A percentile compares a stretch with the other conserved stretches of the same genome.
Conservation (phyloP, 2,329 filamentous ascomycete species). For the Fusarium clavum region DNA sequence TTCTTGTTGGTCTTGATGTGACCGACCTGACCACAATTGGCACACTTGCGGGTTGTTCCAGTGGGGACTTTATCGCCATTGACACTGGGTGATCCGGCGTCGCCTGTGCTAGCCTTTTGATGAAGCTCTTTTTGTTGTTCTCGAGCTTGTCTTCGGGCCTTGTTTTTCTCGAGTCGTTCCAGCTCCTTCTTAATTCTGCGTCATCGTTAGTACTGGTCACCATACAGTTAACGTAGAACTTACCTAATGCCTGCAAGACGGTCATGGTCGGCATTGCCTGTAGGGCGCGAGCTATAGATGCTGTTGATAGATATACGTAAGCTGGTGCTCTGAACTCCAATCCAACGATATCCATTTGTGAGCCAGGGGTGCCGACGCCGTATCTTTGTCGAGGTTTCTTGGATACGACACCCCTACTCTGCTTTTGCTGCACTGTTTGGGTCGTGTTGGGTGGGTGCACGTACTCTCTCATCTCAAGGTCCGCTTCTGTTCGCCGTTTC, state of each 20-base stretch:
- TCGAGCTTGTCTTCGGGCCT: constrained; percentile 87
- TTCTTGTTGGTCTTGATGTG: constrained; percentile 99
- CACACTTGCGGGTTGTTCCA: constrained; percentile 90
- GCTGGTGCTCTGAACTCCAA: constrained; percentile 51
- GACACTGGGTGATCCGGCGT: constrained; percentile 63
- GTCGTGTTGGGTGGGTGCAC: constrained; percentile 51
- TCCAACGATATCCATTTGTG: constrained; percentile 48
- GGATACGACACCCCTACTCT: constrained; percentile 3
- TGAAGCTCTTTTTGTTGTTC: constrained; percentile 85
- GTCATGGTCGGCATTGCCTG: constrained; percentile 63
- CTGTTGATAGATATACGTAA: constrained; percentile 57
- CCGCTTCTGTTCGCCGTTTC: constrained; percentile 77
- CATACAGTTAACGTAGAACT: constrained; percentile 7
- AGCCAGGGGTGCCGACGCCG: constrained; percentile 48
- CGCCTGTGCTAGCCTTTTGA: constrained; percentile 58
- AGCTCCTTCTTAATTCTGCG: constrained; percentile 70
- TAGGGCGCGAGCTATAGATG: constrained; percentile 62
- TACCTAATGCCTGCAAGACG: constrained; percentile 60
- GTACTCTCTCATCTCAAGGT: constrained; percentile 79
- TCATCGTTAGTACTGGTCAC: constrained; percentile 28
- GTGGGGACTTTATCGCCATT: constrained; percentile 64
- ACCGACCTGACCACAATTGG: constrained; percentile 95
- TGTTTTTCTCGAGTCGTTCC: constrained; percentile 88
- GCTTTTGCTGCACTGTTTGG: constrained; percentile 1
- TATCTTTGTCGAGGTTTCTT: constrained; percentile 30